A percentile compares a stretch with the other conserved stretches of the same genome.
phyloP scores from a whole-genome alignment of 805 yeast genomes.

The Monosporozyma servazzii region DNA sequence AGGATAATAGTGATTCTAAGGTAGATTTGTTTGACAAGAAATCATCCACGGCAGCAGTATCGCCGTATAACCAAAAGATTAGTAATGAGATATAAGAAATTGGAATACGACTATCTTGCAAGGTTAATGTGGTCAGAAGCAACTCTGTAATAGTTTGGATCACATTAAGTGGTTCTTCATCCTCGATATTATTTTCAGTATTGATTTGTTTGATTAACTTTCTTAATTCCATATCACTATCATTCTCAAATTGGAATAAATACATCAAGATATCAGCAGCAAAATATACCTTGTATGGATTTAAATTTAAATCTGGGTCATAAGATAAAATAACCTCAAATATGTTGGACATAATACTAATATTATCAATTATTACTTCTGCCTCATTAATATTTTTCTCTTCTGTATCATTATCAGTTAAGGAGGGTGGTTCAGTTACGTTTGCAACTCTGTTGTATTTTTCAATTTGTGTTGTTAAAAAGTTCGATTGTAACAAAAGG shows the following conservation, averaged over 20 bases:
- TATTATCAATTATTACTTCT: slow-evolving; percentile 22
- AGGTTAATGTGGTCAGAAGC: slow-evolving; percentile 51
- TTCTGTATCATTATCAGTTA: slow-evolving; percentile 3
- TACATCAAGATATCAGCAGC: slow-evolving; percentile 57
- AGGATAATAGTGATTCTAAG: slow-evolving; percentile 60
- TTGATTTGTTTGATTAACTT: slow-evolving; percentile 39
- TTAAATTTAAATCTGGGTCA: slow-evolving; percentile 59
- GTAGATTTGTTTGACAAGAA: slow-evolving; percentile 60
- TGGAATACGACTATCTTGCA: slow-evolving; percentile 63
- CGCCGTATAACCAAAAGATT: slow-evolving; percentile 70
- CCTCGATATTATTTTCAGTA: slow-evolving; percentile 38
- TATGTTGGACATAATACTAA: slow-evolving; percentile 37
- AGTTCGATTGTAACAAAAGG: slow-evolving; percentile 47
- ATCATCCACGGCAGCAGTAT: slow-evolving; percentile 62
- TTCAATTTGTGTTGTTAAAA: slow-evolving; percentile 57
- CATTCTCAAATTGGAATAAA: slow-evolving; percentile 36
- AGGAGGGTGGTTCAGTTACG: not conserved
- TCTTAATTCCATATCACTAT: slow-evolving; percentile 43
- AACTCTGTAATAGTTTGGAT: slow-evolving; percentile 75
- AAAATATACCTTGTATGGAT: slow-evolving; percentile 86
- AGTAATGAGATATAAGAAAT: slow-evolving; percentile 71
- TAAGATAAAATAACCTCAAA: slow-evolving; percentile 66
- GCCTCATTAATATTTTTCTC: slow-evolving; percentile 11
- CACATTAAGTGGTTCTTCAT: slow-evolving; percentile 53
- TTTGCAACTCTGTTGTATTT: slow-evolving; percentile 26